Percentiles rank a stretch among this genome's conserved stretches.
phyloP scores from a whole-genome alignment of 208 protist genomes.

The Acanthamoeba healyi region DNA sequence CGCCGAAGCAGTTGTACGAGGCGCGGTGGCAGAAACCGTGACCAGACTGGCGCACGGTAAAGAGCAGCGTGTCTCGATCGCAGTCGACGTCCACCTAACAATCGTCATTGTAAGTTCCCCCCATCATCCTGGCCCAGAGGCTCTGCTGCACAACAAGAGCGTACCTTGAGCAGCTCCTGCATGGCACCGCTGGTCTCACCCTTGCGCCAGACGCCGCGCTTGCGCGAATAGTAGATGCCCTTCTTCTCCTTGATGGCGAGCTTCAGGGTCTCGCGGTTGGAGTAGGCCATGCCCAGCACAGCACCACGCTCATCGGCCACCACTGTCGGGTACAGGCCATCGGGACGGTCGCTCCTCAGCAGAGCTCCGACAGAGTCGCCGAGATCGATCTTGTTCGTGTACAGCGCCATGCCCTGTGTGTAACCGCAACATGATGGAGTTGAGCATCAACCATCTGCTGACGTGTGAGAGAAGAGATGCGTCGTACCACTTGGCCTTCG shows the following conservation, averaged over 20 bases:
- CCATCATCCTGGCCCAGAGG: too few species aligned
- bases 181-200: conserved; percentile 85
- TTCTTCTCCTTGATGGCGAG: conserved; percentile 78
- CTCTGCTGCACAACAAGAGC: too few species aligned
- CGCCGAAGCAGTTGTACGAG: conserved; percentile 73
- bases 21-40: conserved; percentile 68
- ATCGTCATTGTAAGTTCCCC: too few species aligned
- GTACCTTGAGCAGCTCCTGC: conserved; percentile 63
- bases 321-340: conserved; percentile 87
- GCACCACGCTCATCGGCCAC: conserved; percentile 83
- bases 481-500: conserved; percentile 73
- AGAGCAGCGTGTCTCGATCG: conserved; percentile 86
- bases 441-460: neutral
- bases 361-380: conserved; percentile 70
- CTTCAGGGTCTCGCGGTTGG: conserved; percentile 78
- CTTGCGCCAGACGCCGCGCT: conserved; percentile 88
- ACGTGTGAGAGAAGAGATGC: neutral
- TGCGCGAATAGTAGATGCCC: conserved; percentile 87
- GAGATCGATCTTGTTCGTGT: conserved; percentile 63
- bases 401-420: conserved; percentile 75
- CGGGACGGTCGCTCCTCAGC: conserved; percentile 82
- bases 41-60: conserved; percentile 80
- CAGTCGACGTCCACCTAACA: conserved; percentile 85
- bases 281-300: conserved; percentile 88
- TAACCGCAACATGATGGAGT: too few species aligned